These are phyloP conservation scores for Paspalum vaginatum DNA, from an alignment of 176 grass and related monocot species.

Conservation along the genomic window DNA sequence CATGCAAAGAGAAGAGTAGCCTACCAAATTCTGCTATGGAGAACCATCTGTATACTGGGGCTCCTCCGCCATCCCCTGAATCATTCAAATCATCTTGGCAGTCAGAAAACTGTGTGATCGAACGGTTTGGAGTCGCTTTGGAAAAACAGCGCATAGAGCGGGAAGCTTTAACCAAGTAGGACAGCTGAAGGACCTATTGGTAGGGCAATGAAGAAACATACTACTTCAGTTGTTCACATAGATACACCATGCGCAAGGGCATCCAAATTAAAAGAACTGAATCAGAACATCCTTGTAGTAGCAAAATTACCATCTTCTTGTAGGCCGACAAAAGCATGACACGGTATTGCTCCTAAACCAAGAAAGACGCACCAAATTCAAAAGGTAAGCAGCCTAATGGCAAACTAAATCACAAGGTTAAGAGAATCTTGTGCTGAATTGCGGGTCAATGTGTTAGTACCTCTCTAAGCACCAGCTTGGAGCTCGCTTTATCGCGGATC, in stretches of 20 bases:
- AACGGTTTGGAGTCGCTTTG: slow-evolving; percentile 49
- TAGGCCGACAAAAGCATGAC: slow-evolving; percentile 66
- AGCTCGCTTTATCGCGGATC: slow-evolving; percentile 65
- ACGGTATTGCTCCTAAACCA: slow-evolving; percentile 55
- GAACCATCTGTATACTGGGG: slow-evolving; percentile 63
- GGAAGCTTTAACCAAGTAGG: slow-evolving; percentile 74
- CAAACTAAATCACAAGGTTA: neutral
- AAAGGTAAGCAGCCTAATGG: neutral
- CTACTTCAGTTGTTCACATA: neutral
- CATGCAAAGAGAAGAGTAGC: slow-evolving; percentile 7
- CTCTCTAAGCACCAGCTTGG: slow-evolving; percentile 69
- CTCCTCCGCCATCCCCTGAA: slow-evolving; percentile 78
- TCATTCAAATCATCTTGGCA: slow-evolving; percentile 65
- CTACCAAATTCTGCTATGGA: slow-evolving; percentile 70
- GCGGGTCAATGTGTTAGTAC: slow-evolving; percentile 35
- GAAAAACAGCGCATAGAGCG: slow-evolving; percentile 66
- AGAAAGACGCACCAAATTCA: slow-evolving; percentile 38
- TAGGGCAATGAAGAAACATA: slow-evolving; percentile 30
- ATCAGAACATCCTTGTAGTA: neutral
- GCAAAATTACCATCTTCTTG: slow-evolving; percentile 70
- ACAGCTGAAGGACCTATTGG: slow-evolving; percentile 58
- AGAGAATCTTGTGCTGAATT: slow-evolving; percentile 12
- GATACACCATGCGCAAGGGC: neutral
- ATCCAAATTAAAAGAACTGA: neutral
- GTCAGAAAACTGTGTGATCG: slow-evolving; percentile 58